Evolutionary conservation across 495 filamentous ascomycete species (phyloP).

Genomic region (Penicillium simplicissimum): DNA sequence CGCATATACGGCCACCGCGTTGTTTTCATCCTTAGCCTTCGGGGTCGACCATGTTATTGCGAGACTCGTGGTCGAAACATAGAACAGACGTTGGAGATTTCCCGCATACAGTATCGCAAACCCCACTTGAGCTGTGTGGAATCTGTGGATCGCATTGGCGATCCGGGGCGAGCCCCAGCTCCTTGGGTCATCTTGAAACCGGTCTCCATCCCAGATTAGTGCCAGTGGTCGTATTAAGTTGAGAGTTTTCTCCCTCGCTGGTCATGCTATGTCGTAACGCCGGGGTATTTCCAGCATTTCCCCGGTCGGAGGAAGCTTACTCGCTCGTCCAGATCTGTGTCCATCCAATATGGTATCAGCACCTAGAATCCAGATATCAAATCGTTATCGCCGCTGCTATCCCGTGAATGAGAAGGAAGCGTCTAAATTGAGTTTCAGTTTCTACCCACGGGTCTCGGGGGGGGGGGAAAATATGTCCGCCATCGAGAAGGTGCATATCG

Average conservation of each 20-base stretch:
- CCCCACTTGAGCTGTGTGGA: conserved; percentile 3
- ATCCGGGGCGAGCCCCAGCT: conserved; percentile 8
- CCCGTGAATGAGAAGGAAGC: neutral
- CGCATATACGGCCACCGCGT: neutral
- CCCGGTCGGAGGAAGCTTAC: neutral
- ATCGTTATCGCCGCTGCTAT: neutral
- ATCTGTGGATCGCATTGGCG: neutral
- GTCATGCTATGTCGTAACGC: neutral
- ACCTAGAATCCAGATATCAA: neutral
- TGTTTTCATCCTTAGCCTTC: neutral
- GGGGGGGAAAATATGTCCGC: neutral
- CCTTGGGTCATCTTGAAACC: conserved; percentile 1
- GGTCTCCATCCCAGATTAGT: neutral
- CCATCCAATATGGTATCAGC: neutral
- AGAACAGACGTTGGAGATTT: neutral
- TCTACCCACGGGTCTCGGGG: neutral
- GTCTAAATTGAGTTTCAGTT: neutral
- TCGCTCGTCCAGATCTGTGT: neutral
- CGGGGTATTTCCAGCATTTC: neutral
- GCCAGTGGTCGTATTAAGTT: neutral
- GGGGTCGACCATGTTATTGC: neutral
- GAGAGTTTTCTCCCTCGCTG: neutral
- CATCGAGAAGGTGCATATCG: neutral
- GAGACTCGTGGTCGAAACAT: neutral
- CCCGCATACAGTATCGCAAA: neutral